Evolutionary conservation across 108 stramenopile species (phyloP).

Genomic region (Aureococcus anophagefferens): DNA sequence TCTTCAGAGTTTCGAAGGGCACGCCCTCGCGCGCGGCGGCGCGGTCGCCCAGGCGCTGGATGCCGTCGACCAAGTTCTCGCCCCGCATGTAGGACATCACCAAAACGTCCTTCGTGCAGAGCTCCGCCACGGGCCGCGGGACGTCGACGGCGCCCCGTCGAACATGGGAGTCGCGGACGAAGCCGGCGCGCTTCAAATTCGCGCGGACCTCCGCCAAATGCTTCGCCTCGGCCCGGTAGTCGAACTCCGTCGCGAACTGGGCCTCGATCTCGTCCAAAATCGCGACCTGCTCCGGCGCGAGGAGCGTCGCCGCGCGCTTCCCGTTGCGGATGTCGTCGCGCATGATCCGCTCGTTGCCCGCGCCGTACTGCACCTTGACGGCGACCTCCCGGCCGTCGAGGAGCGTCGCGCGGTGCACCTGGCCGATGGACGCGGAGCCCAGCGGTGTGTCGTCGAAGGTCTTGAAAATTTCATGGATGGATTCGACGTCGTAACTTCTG

Average conservation of each 20-base stretch:
- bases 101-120: slow-evolving; percentile 60
- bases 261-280: slow-evolving; percentile 71
- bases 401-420: slow-evolving; percentile 15
- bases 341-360: too few relatives aligned
- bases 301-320: slow-evolving; percentile 30
- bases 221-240: slow-evolving; percentile 64
- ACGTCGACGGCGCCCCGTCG: slow-evolving; percentile 20
- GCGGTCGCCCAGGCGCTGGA: slow-evolving; percentile 47
- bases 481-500: slow-evolving; percentile 38
- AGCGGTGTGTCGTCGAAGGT: slow-evolving; percentile 21
- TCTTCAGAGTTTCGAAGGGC: slow-evolving; percentile 13
- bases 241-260: slow-evolving; percentile 88
- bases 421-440: slow-evolving; percentile 17
- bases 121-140: slow-evolving; percentile 52
- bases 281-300: slow-evolving; percentile 74
- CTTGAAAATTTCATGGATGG: slow-evolving; percentile 60
- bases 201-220: slow-evolving; percentile 51
- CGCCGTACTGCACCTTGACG: slow-evolving; percentile 18
- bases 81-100: slow-evolving; percentile 73
- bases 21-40: slow-evolving; percentile 42
- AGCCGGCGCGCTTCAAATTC: slow-evolving; percentile 53
- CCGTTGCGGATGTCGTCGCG: too few relatives aligned
- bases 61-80: slow-evolving; percentile 53
- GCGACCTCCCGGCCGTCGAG: slow-evolving; percentile 12
- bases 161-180: slow-evolving; percentile 26